Evolutionary conservation across 306 rosid species (phyloP).

Genomic region (Vicia sativa): DNA sequence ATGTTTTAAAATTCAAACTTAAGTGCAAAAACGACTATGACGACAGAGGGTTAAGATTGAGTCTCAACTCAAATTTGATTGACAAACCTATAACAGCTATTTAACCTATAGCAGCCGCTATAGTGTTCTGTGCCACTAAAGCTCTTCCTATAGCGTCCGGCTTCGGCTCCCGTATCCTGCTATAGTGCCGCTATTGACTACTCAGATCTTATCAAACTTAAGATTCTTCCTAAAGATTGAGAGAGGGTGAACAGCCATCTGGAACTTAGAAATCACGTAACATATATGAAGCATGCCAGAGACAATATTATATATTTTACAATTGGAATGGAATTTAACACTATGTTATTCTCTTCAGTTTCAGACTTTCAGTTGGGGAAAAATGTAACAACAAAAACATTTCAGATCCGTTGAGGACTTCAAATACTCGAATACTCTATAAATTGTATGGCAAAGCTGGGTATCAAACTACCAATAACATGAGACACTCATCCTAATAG

Average conservation of each 20-base stretch:
- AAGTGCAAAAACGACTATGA: too few relatives aligned
- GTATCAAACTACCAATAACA: not conserved
- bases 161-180: too few relatives aligned
- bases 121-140: too few relatives aligned
- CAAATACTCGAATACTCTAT: not conserved
- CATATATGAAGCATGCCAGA: not conserved
- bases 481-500: not conserved
- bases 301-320: not conserved
- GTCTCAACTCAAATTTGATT: too few relatives aligned
- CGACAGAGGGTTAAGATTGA: too few relatives aligned
- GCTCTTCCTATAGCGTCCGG: too few relatives aligned
- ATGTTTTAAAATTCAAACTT: slow-evolving; percentile 9
- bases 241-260: slow-evolving; percentile 10
- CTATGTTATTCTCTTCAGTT: slow-evolving; percentile 1
- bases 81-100: too few relatives aligned
- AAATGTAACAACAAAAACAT: slow-evolving; percentile 5
- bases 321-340: slow-evolving; percentile 9
- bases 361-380: slow-evolving; percentile 14
- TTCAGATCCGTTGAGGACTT: slow-evolving; percentile 17
- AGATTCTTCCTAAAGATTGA: not conserved
- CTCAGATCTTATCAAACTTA: not conserved
- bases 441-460: slow-evolving; percentile 7
- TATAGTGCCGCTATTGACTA: too few relatives aligned
- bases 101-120: too few relatives aligned
- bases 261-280: not conserved